Percentiles rank a stretch among this genome's conserved stretches.
Conservation (phyloP, 139 green algal species). For the Coelastrella sp. region DNA sequence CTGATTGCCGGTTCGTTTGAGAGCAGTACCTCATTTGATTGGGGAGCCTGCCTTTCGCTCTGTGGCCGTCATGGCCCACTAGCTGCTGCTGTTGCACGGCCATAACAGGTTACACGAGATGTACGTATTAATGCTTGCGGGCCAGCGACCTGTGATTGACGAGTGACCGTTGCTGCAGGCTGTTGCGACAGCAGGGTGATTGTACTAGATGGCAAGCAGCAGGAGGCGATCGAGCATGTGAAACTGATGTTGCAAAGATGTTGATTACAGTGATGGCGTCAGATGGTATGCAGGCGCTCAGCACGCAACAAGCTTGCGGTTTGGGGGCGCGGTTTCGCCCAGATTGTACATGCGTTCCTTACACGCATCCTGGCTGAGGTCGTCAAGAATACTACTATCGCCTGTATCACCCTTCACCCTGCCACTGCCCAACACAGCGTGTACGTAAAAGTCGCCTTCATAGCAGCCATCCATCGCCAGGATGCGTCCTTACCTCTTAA, state of each 20-base stretch:
- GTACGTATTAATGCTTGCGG: no score
- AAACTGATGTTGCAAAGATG: no score
- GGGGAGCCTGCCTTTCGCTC: constrained; percentile 38
- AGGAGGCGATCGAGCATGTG: no score
- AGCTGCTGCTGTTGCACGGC: constrained; percentile 16
- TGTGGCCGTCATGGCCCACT: constrained; percentile 22
- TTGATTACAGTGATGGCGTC: no score
- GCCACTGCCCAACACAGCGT: not conserved
- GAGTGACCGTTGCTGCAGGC: no score
- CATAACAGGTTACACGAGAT: no score
- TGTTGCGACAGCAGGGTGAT: no score
- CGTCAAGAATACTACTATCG: not conserved
- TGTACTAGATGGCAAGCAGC: no score
- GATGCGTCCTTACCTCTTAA: constrained; percentile 28
- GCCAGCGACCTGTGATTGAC: no score
- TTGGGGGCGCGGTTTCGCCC: not conserved
- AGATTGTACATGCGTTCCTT: not conserved
- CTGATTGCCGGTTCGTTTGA: no score
- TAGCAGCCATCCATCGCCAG: not conserved
- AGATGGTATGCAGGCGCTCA: not conserved
- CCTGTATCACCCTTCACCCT: not conserved
- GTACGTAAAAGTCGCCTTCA: not conserved
- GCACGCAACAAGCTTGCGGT: not conserved
- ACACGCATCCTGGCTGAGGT: not conserved
- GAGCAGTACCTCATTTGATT: constrained; percentile 44